Conservation (phyloP, 106 monocot genomes). For the Dendrobium chrysotoxum region DNA sequence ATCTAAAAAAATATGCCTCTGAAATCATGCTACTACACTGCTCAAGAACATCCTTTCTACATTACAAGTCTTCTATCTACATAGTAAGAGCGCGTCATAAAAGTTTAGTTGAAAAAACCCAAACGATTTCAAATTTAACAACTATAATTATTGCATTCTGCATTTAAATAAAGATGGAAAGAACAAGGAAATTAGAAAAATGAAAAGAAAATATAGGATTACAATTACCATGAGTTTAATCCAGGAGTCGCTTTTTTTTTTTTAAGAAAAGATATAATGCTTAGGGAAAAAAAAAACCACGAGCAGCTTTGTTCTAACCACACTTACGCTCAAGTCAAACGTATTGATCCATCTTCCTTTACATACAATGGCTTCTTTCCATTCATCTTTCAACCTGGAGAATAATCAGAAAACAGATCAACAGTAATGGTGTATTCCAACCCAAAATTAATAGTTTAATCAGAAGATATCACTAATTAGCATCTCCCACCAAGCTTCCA, state of each 20-base stretch:
- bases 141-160: neutral
- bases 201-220: neutral
- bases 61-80: neutral
- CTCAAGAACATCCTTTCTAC: neutral
- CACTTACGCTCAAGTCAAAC: neutral
- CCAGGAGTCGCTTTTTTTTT: neutral
- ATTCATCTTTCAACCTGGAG: neutral
- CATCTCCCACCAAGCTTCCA: no score
- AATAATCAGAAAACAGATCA: neutral
- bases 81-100: neutral
- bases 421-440: neutral
- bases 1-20: neutral
- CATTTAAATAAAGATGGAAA: neutral
- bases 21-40: neutral
- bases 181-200: neutral
- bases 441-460: no score
- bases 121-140: neutral
- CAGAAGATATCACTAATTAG: no score
- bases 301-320: neutral
- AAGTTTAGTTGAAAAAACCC: neutral
- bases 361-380: neutral
- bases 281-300: no score
- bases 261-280: no score
- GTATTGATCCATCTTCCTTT: neutral
- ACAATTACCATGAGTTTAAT: neutral